A percentile compares a stretch with the other conserved stretches of the same genome.
Evolutionary conservation across 176 grass and related monocot species (phyloP).

Genomic region (Carex parvula): DNA sequence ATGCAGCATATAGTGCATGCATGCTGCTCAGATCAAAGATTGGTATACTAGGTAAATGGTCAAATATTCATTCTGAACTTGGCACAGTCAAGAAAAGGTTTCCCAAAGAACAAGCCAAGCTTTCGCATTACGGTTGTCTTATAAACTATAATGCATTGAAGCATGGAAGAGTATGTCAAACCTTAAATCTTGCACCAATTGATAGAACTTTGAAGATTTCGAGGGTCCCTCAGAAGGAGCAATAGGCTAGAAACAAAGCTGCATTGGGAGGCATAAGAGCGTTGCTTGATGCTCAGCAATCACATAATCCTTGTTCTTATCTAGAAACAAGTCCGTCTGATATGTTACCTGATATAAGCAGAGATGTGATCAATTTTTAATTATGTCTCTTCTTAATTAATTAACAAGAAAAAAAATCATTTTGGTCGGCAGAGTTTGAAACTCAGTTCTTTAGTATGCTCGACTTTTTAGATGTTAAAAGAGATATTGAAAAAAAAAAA

Average conservation of each 20-base stretch:
- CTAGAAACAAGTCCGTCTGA: constrained; percentile 88
- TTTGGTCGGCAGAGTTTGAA: not conserved
- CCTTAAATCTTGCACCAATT: constrained; percentile 96
- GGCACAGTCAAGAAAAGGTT: not conserved
- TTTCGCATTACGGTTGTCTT: not conserved
- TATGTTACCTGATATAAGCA: constrained; percentile 70
- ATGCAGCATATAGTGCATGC: not conserved
- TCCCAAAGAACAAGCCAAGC: not conserved
- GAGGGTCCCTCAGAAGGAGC: constrained; percentile 60
- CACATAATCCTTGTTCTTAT: constrained; percentile 99
- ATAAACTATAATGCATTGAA: not conserved
- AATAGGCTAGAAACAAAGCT: constrained; percentile 74
- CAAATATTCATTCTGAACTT: not conserved
- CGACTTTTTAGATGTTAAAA: constrained; percentile 1
- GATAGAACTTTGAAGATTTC: constrained; percentile 99
- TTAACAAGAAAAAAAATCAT: not conserved
- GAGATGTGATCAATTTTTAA: not conserved
- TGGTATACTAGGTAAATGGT: not conserved
- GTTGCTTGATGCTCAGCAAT: constrained; percentile 94
- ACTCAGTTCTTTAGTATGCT: not conserved
- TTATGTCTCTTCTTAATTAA: not conserved
- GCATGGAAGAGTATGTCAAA: constrained; percentile 21
- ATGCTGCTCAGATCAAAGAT: constrained; percentile 16
- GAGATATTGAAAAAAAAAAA: not conserved
- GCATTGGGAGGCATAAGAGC: constrained; percentile 73